phyloP scores from a whole-genome alignment of 23 red algal genomes.

The Agarophyton chilense region DNA sequence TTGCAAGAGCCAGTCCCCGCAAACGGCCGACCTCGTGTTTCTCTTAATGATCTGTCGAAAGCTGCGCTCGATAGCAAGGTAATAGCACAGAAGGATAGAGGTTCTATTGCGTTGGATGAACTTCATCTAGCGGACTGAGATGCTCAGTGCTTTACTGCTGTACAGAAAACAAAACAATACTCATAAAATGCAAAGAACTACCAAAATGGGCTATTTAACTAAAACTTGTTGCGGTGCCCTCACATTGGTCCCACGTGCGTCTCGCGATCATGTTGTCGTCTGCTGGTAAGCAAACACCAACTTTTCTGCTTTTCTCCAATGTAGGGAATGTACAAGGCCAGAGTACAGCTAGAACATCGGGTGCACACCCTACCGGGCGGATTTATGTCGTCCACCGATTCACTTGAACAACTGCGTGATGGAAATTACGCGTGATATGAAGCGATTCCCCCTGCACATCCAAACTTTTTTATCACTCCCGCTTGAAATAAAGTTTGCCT shows the following conservation, averaged over 20 bases:
- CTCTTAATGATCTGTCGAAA: constrained; percentile 44
- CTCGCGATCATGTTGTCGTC: no score
- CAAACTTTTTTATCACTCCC: constrained; percentile 39
- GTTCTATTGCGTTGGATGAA: constrained; percentile 45
- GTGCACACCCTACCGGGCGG: no score
- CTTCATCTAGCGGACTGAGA: constrained; percentile 56
- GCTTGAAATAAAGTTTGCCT: constrained; percentile 43
- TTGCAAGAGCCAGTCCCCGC: background rate
- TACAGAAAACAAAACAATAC: background rate
- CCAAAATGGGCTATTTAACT: background rate
- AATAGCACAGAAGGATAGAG: constrained; percentile 17
- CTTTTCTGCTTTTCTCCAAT: no score
- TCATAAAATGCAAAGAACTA: background rate
- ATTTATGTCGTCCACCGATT: no score
- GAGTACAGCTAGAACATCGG: no score
- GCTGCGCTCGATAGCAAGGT: constrained; percentile 6
- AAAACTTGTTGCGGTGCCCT: no score
- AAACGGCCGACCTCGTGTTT: constrained; percentile 1
- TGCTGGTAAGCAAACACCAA: no score
- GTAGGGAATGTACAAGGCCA: no score
- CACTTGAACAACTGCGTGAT: no score
- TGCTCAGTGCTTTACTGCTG: background rate
- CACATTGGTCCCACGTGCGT: no score
- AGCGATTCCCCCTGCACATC: background rate
- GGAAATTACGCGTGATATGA: background rate